Evolutionary conservation across 495 filamentous ascomycete species (phyloP), one percentile per base, ranked within the genome.

Genomic region (Trichoderma reesei): DNA sequence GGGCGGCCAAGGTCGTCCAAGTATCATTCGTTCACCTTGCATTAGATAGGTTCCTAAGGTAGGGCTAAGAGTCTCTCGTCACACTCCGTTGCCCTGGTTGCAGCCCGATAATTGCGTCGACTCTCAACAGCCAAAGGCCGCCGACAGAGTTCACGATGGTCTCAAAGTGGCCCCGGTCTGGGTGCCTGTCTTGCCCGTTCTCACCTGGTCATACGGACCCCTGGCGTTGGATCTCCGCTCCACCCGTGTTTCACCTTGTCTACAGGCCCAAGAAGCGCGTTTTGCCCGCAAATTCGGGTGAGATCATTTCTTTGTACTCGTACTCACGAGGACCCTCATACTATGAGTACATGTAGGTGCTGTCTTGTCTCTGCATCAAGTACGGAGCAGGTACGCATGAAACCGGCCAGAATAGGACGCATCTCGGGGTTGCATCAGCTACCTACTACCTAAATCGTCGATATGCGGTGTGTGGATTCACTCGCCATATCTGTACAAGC

Each of bases 171-270:
- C 41, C 10, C 26, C 26, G 26, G 26, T 26, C 26, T 26, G 26
- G 26, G 26, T 26, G 26, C 26, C 26, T 26, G 26, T 26, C 26
- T 8, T 20, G 44, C 16, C 5, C 44, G 20, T 16, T 48, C 18
- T 18, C 20, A 48, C 44, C 5, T 20, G 16, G 34, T 31, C 46
- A 16, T 56, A 26, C 51, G 51, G 51, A 34, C 26, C 51, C 51
- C 20, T 56, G 51, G 51, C 11, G 51, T 33, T 56, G 26, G 31
- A 33, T 56, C 26, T 34, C 34, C 51, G 51, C 26, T 56, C 51
- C 51, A 56, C 51, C 51, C 51, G 51, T 56, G 51, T 56, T 56
- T 56, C 51, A 56, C 26, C 48, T 56, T 56, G 6, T 56, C 20
- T 56, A 7, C 51, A 56, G 51, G 51, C 18, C 51, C 51, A 14